Conservation (phyloP, 1,284 basidiomycete genomes). For the Xerocomus amazonicus region DNA sequence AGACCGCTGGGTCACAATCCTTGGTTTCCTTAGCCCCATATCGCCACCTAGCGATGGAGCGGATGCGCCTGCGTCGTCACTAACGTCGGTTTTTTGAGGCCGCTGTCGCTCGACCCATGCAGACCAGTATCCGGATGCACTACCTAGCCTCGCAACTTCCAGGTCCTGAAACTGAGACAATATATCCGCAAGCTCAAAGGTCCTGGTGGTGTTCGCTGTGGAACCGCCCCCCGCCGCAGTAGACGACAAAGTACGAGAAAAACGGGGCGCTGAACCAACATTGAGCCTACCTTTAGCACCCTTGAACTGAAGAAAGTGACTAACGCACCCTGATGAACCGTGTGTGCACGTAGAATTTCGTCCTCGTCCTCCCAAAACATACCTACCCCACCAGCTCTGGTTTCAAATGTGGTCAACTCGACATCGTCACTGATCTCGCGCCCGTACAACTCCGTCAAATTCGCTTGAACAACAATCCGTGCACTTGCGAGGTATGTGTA, state of each 20-base stretch:
- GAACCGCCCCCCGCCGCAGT: background rate
- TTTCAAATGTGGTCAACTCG: background rate
- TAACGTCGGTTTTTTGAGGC: background rate
- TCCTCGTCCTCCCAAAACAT: constrained; percentile 31
- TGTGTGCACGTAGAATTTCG: constrained; percentile 9
- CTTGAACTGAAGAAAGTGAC: background rate
- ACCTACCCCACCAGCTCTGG: constrained; percentile 9
- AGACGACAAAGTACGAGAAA: background rate
- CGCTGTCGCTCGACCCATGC: constrained; percentile 12
- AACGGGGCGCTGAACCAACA: background rate
- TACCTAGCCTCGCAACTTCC: constrained; percentile 44
- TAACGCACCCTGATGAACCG: background rate
- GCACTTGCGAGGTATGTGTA: constrained; percentile 39
- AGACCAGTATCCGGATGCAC: constrained; percentile 44
- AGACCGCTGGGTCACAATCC: constrained; percentile 9
- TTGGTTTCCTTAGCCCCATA: constrained; percentile 7
- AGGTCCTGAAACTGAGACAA: constrained; percentile 40
- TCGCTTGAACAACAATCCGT: constrained; percentile 38
- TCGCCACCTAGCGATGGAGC: background rate
- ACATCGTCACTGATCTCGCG: background rate
- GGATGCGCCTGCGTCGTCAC: background rate
- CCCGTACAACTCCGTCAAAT: constrained; percentile 31
- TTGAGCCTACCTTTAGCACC: background rate
- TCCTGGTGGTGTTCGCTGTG: background rate
- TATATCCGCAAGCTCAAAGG: constrained; percentile 19